Evolutionary conservation across 1,284 basidiomycete genomes (phyloP).

Genomic region (Malassezia furfur): DNA sequence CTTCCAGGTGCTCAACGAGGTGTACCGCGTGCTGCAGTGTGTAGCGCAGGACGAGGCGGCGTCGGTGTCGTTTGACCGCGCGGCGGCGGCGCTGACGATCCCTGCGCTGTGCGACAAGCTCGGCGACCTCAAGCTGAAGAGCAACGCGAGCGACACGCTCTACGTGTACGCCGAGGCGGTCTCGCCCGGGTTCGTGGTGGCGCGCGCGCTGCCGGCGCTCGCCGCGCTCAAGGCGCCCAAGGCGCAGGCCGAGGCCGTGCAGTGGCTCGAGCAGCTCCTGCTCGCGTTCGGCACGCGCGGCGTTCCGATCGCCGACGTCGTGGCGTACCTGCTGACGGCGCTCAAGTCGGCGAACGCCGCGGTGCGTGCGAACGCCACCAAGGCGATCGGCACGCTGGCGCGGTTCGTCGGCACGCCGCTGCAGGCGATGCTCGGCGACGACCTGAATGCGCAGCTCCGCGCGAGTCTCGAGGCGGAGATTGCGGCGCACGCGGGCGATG

Average conservation of each 20-base stretch:
- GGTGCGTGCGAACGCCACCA: slow-evolving; percentile 90
- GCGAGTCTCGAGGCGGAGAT: slow-evolving; percentile 64
- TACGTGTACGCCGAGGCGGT: slow-evolving; percentile 77
- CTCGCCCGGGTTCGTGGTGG: slow-evolving; percentile 84
- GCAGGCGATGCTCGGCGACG: slow-evolving; percentile 70
- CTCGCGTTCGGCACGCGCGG: slow-evolving; percentile 88
- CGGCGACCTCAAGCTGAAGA: slow-evolving; percentile 93
- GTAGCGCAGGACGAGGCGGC: slow-evolving; percentile 70
- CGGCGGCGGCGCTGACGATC: slow-evolving; percentile 71
- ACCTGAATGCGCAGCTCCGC: slow-evolving; percentile 69
- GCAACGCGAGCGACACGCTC: slow-evolving; percentile 84
- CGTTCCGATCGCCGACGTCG: slow-evolving; percentile 69
- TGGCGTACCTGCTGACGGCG: slow-evolving; percentile 78
- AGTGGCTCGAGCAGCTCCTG: slow-evolving; percentile 79
- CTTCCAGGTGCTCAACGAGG: slow-evolving; percentile 59
- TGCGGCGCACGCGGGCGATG: slow-evolving; percentile 62
- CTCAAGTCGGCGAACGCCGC: slow-evolving; percentile 88
- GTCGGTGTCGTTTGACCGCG: slow-evolving; percentile 59
- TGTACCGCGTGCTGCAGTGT: slow-evolving; percentile 47
- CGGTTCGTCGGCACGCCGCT: slow-evolving; percentile 88
- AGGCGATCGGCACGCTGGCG: slow-evolving; percentile 79
- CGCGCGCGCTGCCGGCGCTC: slow-evolving; percentile 55
- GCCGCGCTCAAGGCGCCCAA: slow-evolving; percentile 72
- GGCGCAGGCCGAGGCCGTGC: slow-evolving; percentile 79
- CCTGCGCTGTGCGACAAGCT: slow-evolving; percentile 87